Conservation (phyloP, 345 rosid species). For the Erodium maritimum region DNA sequence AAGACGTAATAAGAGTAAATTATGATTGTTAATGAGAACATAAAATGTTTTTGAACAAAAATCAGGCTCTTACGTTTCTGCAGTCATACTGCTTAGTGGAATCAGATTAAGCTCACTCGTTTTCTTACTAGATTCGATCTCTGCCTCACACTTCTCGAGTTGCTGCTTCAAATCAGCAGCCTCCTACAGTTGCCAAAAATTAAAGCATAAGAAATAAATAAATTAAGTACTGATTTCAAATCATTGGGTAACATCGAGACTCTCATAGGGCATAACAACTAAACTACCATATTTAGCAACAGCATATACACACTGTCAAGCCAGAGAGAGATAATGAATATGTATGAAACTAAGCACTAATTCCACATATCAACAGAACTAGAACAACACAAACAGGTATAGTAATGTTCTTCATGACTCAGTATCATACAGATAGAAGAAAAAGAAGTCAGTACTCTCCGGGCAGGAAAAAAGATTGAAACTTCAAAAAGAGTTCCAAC, state of each 20-base stretch:
- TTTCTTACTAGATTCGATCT: slow-evolving; percentile 60
- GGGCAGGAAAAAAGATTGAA: too few species aligned
- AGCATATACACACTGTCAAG: neutral
- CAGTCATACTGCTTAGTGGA: slow-evolving; percentile 50
- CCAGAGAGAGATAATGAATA: neutral
- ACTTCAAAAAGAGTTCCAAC: too few species aligned
- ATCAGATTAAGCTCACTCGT: slow-evolving; percentile 54
- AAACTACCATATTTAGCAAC: neutral
- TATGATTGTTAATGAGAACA: neutral
- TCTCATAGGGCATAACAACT: too few species aligned
- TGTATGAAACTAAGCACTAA: neutral
- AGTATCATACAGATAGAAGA: too few species aligned
- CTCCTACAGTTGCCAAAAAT: slow-evolving; percentile 36
- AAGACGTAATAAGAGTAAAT: neutral
- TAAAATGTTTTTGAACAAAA: neutral
- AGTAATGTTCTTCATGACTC: too few species aligned
- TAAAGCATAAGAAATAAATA: neutral
- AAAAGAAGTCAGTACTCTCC: too few species aligned
- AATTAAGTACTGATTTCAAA: neutral
- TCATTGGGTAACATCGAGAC: neutral
- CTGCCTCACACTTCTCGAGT: slow-evolving; percentile 68
- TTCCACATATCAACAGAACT: neutral
- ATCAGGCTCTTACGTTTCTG: slow-evolving; percentile 32
- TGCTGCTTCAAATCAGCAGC: slow-evolving; percentile 50
- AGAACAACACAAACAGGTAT: too few species aligned